Evolutionary conservation across 805 yeast genomes (phyloP), one percentile per base, ranked within the genome.

Genomic region (Candida bentonensis): DNA sequence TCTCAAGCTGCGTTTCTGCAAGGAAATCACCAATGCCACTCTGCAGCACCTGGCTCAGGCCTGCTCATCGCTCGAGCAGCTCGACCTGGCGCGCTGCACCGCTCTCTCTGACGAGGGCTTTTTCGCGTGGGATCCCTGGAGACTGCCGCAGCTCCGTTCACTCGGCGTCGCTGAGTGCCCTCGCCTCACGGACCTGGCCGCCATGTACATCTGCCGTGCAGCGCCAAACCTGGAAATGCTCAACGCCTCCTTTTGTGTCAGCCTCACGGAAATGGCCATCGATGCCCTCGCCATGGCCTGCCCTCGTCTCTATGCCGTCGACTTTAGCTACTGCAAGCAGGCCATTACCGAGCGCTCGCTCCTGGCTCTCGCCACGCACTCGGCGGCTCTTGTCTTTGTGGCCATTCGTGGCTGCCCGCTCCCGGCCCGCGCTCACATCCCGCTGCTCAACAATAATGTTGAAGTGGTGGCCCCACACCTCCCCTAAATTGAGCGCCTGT

Each of bases 81-180:
- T 82, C 51, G 77, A 80, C 51, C 62, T 82, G 45, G 77, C 88
- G 1, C 67, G 92, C 48, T 82, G 92, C 57, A 82, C 88, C 21
- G 74, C 86, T 2, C 79, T 82, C 26, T 80, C 88, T 2, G 92
- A 82, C 60, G 67, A 67, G 39, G 92, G 89, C 1, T 82, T 79
- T 56, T 66, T 73, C 21, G 71, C 67, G 52, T 82, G 88, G 87
- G 64, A 78, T 0, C 68, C 67, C 23, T 30, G 36, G 36, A 11
- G n/a, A 17, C 79, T 82, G 51, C 73, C 78, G 1, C 67, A 67
- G 17, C 61, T 82, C 51, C 67, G 60, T 47, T 67, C 63, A 44
- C 61, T 82, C 42, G 69, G 74, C 23, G 60, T 82, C 47, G 72
- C 78, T 50, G 92, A 82, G 56, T 82, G 92, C 57, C 80, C 88